A percentile compares a stretch with the other conserved stretches of the same genome.
Conservation (phyloP, 805 yeast species). For the Starmerella powellii region DNA sequence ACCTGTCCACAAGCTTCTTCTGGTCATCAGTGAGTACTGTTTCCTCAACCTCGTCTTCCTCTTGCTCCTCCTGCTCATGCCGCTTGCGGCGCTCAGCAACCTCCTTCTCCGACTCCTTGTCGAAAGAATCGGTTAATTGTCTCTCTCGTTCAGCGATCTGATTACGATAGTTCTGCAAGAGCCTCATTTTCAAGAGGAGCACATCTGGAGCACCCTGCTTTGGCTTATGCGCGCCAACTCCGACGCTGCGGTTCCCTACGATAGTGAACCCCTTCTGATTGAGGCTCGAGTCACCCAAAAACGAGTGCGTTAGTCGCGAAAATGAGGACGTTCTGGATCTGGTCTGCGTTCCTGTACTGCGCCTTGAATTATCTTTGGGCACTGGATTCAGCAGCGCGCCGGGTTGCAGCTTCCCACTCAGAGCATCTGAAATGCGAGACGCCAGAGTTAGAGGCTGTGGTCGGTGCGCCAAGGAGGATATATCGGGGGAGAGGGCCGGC, state of each 20-base stretch:
- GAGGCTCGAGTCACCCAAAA: neutral
- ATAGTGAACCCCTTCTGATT: neutral
- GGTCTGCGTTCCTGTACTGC: no score
- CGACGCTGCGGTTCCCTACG: neutral
- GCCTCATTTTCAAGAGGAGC: no score
- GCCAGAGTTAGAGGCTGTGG: neutral
- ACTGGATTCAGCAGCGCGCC: neutral
- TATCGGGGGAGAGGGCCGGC: no score
- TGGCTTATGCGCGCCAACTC: neutral
- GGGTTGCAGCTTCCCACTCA: neutral
- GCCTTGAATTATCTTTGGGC: neutral
- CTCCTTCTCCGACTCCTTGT: no score
- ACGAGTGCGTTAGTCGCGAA: no score
- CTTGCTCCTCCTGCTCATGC: neutral
- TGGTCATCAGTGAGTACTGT: constrained; percentile 1
- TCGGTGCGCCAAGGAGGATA: no score
- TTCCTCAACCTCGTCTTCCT: neutral
- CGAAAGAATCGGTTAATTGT: no score
- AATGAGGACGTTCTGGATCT: no score
- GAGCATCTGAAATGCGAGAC: neutral
- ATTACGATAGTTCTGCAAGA: no score
- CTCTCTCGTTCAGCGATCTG: no score
- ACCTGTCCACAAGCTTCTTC: constrained; percentile 34
- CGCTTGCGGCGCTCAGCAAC: neutral
- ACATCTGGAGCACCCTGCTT: neutral